phyloP scores from a whole-genome alignment of 164 flowering plant genomes.

The Pachysandra terminalis region DNA sequence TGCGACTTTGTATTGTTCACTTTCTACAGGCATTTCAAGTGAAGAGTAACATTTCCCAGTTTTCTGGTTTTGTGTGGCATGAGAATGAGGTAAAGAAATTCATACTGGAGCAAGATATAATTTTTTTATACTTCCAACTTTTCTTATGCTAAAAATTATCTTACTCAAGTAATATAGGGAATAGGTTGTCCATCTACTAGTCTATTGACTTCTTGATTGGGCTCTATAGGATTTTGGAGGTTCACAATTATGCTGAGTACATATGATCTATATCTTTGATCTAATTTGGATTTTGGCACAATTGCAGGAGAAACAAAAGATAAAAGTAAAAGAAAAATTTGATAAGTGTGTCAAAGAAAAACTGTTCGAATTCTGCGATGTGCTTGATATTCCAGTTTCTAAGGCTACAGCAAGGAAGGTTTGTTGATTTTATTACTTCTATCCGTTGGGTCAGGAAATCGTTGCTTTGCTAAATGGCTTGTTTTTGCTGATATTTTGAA shows the following conservation, averaged over 20 bases:
- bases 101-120: background rate
- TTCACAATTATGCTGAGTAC: background rate
- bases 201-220: too few relatives aligned
- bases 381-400: slow-evolving; percentile 67
- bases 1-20: slow-evolving; percentile 4
- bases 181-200: too few relatives aligned
- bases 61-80: slow-evolving; percentile 94
- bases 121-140: background rate
- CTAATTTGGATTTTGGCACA: background rate
- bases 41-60: slow-evolving; percentile 68
- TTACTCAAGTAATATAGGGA: too few relatives aligned
- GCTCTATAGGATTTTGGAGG: background rate
- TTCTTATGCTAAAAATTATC: background rate
- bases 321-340: slow-evolving; percentile 68
- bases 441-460: background rate
- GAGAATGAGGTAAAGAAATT: slow-evolving; percentile 67
- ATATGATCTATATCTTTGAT: background rate
- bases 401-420: slow-evolving; percentile 81
- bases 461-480: background rate
- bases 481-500: too few relatives aligned
- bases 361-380: slow-evolving; percentile 74
- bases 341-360: slow-evolving; percentile 79
- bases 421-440: slow-evolving; percentile 12
- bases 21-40: slow-evolving; percentile 64
- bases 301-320: slow-evolving; percentile 79